A percentile compares a stretch with the other conserved stretches of the same genome.
These are phyloP conservation scores for Populus davidiana DNA, from an alignment of 345 rosid species.

Conservation along the genomic window DNA sequence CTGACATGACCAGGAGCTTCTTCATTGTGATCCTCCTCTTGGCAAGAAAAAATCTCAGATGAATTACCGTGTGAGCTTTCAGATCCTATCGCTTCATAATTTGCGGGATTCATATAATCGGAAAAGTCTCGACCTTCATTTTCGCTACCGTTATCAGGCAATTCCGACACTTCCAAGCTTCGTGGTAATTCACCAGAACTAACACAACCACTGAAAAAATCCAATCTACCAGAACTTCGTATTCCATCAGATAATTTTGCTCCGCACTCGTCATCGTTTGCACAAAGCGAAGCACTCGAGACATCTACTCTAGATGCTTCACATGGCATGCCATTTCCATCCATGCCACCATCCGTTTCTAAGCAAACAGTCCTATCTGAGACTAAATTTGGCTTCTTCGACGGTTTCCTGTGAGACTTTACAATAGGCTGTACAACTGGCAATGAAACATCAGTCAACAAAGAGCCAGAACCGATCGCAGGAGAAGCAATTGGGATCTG, in stretches of 20 bases:
- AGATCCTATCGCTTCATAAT: conserved; percentile 25
- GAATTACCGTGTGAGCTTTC: conserved; percentile 32
- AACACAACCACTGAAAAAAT: conserved; percentile 22
- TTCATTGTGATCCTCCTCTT: conserved; percentile 32
- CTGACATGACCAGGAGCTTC: conserved; percentile 31
- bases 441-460: conserved; percentile 28
- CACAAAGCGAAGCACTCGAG: conserved; percentile 12
- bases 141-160: conserved; percentile 9
- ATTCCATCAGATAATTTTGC: background rate
- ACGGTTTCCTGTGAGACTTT: conserved; percentile 26
- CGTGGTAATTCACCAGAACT: conserved; percentile 13
- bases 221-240: conserved; percentile 14
- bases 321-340: conserved; percentile 6
- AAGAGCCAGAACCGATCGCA: conserved; percentile 35
- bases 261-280: background rate
- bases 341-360: conserved; percentile 7
- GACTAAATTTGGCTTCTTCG: conserved; percentile 19
- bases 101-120: conserved; percentile 29
- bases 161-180: conserved; percentile 13
- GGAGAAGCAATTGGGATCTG: conserved; percentile 58
- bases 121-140: conserved; percentile 17
- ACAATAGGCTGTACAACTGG: conserved; percentile 61
- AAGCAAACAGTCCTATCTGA: conserved; percentile 3
- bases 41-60: conserved; percentile 35
- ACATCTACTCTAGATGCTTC: conserved; percentile 30